A percentile compares a stretch with the other conserved stretches of the same genome.
phyloP scores from a whole-genome alignment of 1,284 basidiomycete species.

The Cryptococcus jaspeensis region DNA sequence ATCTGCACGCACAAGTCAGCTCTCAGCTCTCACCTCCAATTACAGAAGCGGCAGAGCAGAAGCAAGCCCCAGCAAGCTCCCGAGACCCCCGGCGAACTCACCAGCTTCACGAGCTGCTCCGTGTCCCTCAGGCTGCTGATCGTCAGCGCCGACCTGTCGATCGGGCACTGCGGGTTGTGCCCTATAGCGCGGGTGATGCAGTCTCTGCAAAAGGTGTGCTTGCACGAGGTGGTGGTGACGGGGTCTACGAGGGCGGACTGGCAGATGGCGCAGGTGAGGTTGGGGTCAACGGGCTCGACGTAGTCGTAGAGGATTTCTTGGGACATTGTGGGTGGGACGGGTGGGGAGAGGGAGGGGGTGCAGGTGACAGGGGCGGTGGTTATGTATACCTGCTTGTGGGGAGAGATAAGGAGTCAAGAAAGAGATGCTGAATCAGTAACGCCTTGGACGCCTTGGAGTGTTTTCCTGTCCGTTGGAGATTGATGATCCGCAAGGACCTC shows the following conservation, averaged over 20 bases:
- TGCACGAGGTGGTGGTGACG: constrained; percentile 64
- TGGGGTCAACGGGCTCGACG: constrained; percentile 41
- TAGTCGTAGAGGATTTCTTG: constrained; percentile 42
- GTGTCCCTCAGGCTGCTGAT: constrained; percentile 22
- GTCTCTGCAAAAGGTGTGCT: constrained; percentile 76
- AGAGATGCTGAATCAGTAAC: too few relatives aligned
- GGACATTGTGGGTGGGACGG: constrained; percentile 2
- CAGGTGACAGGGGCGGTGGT: too few relatives aligned
- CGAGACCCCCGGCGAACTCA: neutral
- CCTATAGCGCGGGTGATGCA: constrained; percentile 68
- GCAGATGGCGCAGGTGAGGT: constrained; percentile 75
- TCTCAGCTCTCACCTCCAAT: neutral
- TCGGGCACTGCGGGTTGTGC: constrained; percentile 62
- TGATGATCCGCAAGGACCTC: too few relatives aligned
- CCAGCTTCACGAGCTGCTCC: constrained; percentile 26
- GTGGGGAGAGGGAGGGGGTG: neutral
- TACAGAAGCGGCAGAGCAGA: neutral
- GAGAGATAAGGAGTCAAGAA: too few relatives aligned
- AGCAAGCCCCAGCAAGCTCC: neutral
- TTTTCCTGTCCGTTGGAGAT: too few relatives aligned
- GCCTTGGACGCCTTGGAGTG: too few relatives aligned
- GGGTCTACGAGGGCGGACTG: constrained; percentile 76
- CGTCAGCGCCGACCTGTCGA: constrained; percentile 67
- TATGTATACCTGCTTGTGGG: too few relatives aligned
- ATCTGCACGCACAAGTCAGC: constrained; percentile 56